Conservation (phyloP, 2,329 filamentous ascomycete genomes). For the Xylaria sp. region DNA sequence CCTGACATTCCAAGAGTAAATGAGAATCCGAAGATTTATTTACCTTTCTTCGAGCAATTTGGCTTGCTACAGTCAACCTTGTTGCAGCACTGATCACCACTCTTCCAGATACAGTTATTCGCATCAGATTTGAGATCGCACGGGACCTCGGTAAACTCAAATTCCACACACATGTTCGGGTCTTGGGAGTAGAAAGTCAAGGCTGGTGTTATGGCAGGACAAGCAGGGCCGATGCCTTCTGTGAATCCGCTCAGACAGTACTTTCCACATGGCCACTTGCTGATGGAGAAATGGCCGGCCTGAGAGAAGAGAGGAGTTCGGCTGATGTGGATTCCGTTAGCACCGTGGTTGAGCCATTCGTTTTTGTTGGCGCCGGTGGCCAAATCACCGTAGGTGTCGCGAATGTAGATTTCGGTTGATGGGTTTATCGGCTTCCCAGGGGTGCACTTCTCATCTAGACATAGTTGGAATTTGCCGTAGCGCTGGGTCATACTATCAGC, state of each 20-base stretch:
- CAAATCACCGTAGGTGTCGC: constrained; percentile 32
- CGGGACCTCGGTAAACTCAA: constrained; percentile 32
- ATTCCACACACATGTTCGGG: constrained; percentile 34
- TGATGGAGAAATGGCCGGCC: constrained; percentile 33
- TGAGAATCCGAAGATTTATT: constrained; percentile 29
- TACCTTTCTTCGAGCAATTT: constrained; percentile 23
- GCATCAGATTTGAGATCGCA: constrained; percentile 28
- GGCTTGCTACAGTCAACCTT: constrained; percentile 25
- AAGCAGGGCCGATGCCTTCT: constrained; percentile 31
- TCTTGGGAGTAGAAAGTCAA: constrained; percentile 33
- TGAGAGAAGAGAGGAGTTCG: constrained; percentile 26
- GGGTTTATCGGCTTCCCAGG: constrained; percentile 22
- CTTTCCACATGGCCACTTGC: constrained; percentile 35
- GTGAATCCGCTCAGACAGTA: constrained; percentile 33
- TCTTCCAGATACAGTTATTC: constrained; percentile 35
- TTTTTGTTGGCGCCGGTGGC: constrained; percentile 30
- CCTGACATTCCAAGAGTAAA: not conserved
- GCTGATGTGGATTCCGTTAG: constrained; percentile 26
- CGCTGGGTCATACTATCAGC: constrained; percentile 28
- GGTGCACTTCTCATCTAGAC: constrained; percentile 28
- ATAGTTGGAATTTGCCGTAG: constrained; percentile 35
- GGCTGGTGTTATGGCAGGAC: constrained; percentile 23
- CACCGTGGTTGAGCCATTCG: constrained; percentile 30
- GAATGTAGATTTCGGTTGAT: constrained; percentile 26
- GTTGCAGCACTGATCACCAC: constrained; percentile 30